phyloP scores from a whole-genome alignment of 306 rosid genomes.

The Arachis stenosperma region DNA sequence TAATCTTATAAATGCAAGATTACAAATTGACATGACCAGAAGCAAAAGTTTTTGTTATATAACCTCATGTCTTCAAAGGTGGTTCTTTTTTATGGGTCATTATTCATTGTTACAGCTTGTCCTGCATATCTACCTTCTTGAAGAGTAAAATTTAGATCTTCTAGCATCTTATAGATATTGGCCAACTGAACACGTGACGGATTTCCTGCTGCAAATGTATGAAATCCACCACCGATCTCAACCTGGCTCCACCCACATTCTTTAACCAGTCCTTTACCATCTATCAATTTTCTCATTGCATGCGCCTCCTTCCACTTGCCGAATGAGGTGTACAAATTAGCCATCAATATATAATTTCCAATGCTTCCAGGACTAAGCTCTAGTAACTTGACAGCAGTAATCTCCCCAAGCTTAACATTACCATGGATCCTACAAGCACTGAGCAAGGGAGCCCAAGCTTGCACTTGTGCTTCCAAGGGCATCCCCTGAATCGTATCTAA shows the following conservation, averaged over 20 bases:
- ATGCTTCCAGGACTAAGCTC: constrained; percentile 40
- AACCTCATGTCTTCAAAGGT: constrained; percentile 13
- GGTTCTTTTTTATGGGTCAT: constrained; percentile 13
- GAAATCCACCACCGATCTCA: constrained; percentile 47
- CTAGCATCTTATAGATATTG: constrained; percentile 11
- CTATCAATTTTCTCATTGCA: constrained; percentile 51
- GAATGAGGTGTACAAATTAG: constrained; percentile 61
- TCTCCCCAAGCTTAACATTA: constrained; percentile 53
- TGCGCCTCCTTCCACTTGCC: constrained; percentile 77
- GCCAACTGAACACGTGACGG: constrained; percentile 30
- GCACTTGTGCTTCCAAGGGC: constrained; percentile 57
- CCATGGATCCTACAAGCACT: constrained; percentile 70
- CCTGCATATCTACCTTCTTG: constrained; percentile 35
- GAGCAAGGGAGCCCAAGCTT: constrained; percentile 64
- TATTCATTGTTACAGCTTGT: constrained; percentile 17
- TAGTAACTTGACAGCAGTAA: constrained; percentile 47
- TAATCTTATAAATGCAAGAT: constrained; percentile 4
- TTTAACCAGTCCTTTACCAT: constrained; percentile 57
- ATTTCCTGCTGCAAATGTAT: constrained; percentile 46
- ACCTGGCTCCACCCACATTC: constrained; percentile 74
- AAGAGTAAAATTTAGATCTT: constrained; percentile 37
- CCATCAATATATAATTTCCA: constrained; percentile 57
- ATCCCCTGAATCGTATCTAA: constrained; percentile 58
- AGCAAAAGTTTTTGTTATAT: constrained; percentile 1
- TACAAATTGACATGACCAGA: neutral